A percentile compares a stretch with the other conserved stretches of the same genome.
Evolutionary conservation across 177 flowering plant species (phyloP).

Genomic region (Telopea speciosissima): DNA sequence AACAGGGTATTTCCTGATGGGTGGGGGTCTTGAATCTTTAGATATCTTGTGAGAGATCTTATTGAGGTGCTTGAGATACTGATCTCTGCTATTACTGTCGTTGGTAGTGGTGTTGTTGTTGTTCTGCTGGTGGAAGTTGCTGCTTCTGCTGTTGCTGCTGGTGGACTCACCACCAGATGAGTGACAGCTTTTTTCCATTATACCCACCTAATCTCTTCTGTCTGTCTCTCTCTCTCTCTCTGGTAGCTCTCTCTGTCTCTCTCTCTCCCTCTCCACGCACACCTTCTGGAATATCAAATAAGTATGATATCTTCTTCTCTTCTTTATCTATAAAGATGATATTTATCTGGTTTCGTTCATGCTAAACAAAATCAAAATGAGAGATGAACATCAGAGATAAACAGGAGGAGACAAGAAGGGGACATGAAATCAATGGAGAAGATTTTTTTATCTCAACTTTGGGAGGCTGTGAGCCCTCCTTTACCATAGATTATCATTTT

Average conservation of each 20-base stretch:
- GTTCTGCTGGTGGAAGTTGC: background rate
- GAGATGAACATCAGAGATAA: too few species aligned
- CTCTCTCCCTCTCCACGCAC: background rate
- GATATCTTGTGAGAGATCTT: conserved; percentile 56
- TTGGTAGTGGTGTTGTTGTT: background rate
- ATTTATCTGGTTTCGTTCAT: background rate
- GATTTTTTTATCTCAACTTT: too few species aligned
- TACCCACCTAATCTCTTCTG: background rate
- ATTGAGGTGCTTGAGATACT: conserved; percentile 25
- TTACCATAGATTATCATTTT: too few species aligned
- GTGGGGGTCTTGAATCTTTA: conserved; percentile 30
- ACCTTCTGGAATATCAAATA: too few species aligned
- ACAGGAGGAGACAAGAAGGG: background rate
- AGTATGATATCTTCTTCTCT: background rate
- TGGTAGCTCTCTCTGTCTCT: background rate
- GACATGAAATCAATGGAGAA: too few species aligned
- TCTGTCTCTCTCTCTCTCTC: background rate
- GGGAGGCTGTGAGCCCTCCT: too few species aligned
- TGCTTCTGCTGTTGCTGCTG: background rate
- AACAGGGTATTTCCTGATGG: conserved; percentile 16
- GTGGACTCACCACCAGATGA: conserved; percentile 9
- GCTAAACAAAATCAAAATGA: background rate
- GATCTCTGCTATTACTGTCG: conserved; percentile 9
- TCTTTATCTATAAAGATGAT: background rate
- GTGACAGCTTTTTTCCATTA: conserved; percentile 21